Evolutionary conservation across 2,329 filamentous ascomycete species (phyloP), one percentile per base, ranked within the genome.

Genomic region (Phaeomoniella chlamydospora): DNA sequence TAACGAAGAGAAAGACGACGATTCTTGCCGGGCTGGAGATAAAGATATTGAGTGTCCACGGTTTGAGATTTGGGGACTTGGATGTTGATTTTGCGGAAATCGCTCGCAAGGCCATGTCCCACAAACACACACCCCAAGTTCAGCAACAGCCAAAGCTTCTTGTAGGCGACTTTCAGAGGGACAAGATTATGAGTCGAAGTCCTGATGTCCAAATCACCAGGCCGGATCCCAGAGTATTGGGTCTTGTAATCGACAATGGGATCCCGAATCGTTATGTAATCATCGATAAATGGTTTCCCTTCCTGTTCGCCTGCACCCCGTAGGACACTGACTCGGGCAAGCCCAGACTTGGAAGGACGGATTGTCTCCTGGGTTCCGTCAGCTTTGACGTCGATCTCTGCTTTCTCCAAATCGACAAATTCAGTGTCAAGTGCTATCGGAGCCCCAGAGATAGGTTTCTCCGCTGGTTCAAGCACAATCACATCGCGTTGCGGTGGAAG

Each of bases 71-170:
- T 83, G 1, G 92, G 90, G 0, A 98, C 81, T 54, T 94, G 84
- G 38, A 98, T 94, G 56, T 98, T 98, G 59, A 94, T 93, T 38
- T 93, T 93, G 36, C 90, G 84, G 61, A 98, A 96, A 58, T 98
- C 90, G 47, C 90, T 88, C 45, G 84, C 84, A 30, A 98, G 67
- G 3, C 88, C 88, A 51, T 98, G 90, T 2, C 90, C 90, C 4
- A 98, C 72, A 54, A 98, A 98, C 43, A 83, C 75, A 59, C 86
- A 94, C 33, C 90, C 90, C 0, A 96, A 69, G 52, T 98, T 98
- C 18, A 98, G 72, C 13, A 98, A 69, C 12, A 96, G 74, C 92
- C 92, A 98, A 18, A 98, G 75, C 56, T 94, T 94, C 61, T 98
- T 98, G 67, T 96, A 98, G 1, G 84, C 87, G 39, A 82, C 73